Conservation (phyloP, 2,329 filamentous ascomycete genomes). For the Botrytis galanthina region DNA sequence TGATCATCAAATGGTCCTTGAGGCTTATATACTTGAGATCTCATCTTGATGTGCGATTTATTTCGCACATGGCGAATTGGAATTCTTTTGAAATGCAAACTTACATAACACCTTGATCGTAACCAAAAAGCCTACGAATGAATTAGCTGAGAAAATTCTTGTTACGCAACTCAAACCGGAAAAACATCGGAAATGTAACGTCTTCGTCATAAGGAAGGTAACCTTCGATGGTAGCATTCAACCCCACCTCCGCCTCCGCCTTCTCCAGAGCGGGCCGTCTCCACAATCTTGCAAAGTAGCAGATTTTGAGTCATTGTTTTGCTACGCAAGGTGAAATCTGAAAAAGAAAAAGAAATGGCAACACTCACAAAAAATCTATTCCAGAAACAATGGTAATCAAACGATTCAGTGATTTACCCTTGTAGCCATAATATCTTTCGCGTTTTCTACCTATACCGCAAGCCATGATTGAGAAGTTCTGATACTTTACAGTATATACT, state of each 20-base stretch:
- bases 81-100: not conserved
- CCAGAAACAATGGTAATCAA: constrained; percentile 71
- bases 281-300: not conserved
- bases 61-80: not conserved
- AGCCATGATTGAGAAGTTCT: constrained; percentile 22
- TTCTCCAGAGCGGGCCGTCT: not conserved
- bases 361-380: constrained; percentile 63
- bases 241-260: not conserved
- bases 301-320: not conserved
- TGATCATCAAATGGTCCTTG: not conserved
- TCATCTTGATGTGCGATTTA: not conserved
- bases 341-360: constrained; percentile 16
- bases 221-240: not conserved
- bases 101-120: constrained; percentile 41
- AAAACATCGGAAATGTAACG: constrained; percentile 8
- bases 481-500: no score
- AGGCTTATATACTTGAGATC: not conserved
- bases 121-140: constrained; percentile 43
- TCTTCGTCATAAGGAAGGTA: not conserved
- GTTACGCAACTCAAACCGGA: not conserved
- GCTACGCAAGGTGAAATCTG: not conserved
- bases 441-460: not conserved
- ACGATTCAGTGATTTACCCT: constrained; percentile 63
- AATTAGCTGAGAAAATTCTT: not conserved
- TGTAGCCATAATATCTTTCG: constrained; percentile 59